Conservation (phyloP, 2,329 filamentous ascomycete species). For the Talaromyces sp. region DNA sequence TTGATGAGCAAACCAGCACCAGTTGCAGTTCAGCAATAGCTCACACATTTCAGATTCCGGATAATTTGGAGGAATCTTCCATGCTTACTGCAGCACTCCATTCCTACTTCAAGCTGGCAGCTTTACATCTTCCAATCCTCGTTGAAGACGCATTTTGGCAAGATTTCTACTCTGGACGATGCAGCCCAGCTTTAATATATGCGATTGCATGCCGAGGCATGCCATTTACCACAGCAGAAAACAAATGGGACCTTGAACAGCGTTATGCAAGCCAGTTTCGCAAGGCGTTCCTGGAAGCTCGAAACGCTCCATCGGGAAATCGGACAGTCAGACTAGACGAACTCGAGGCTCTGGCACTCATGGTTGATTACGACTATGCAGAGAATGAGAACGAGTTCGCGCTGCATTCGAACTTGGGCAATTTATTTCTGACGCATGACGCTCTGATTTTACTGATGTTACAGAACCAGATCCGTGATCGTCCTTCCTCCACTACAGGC, state of each 20-base stretch:
- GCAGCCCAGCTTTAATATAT: neutral
- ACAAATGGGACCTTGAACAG: neutral
- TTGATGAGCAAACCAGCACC: neutral
- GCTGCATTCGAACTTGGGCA: neutral
- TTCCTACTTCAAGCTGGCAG: neutral
- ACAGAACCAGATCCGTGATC: neutral
- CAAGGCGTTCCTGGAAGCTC: neutral
- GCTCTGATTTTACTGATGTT: neutral
- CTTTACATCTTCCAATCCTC: neutral
- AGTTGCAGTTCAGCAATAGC: neutral
- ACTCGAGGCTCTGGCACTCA: slow-evolving; percentile 4
- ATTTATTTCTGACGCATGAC: neutral
- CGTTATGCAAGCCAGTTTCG: neutral
- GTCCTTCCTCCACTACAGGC: neutral
- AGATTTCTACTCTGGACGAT: neutral
- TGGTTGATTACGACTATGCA: neutral
- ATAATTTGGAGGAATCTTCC: neutral
- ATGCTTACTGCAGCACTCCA: neutral
- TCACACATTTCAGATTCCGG: neutral
- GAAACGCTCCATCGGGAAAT: neutral
- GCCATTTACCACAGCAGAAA: neutral
- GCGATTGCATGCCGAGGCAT: neutral
- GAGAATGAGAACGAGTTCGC: neutral
- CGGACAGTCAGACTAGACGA: neutral
- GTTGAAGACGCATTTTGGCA: slow-evolving; percentile 2